Base-by-base conservation (phyloP, 1,284 basidiomycete species). In the Trametes hirsuta region DNA sequence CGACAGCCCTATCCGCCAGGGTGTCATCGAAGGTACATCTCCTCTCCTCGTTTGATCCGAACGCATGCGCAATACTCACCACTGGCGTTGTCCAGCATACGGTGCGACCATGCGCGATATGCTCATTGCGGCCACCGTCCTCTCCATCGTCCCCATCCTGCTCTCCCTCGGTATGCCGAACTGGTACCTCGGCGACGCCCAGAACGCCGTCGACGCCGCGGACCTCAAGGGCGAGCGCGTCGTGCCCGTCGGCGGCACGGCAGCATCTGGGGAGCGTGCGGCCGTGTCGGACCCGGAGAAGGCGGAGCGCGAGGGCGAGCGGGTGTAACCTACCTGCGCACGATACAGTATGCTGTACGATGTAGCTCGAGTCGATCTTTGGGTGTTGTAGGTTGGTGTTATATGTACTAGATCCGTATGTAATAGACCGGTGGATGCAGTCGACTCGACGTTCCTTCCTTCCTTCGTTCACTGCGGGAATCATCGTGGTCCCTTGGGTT, bases 31-130 rank as follows among this genome's bases (percentile, higher is more conserved):
- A 18, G 18, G 18, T 18, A 18, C 18, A 18, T 18, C 18, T 18
- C 18, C 18, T 18, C 18, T 18, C 18, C 18, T 18, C 18, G 18
- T 18, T 18, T 18, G 18, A 18, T 18, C 18, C 18, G 18, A 18
- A 18, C 18, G 18, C 18, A 18, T 18, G 18, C 18, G 18, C 18
- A 18, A 18, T 18, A 30, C 30, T 30, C 30, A 30, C 8, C 30
- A 2, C 30, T 30, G 30, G 30, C 30, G 8, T 2, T 30, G 8
- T 30, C 30, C 30, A 30, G 83, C 83, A 1, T 85, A 84, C 69
- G 74, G 79, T 63, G 79, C 82, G 42, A 81, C 81, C 34, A 86
- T 86, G 84, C 78, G 80, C 63, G 71, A 77, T 10, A 78, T 86
- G 72, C 75, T 80, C 35, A 79, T 85, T 59, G 77, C 64, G 1